Base-by-base conservation (phyloP, 2,329 filamentous ascomycete genomes). In the Tolypocladium ovalisporum region DNA sequence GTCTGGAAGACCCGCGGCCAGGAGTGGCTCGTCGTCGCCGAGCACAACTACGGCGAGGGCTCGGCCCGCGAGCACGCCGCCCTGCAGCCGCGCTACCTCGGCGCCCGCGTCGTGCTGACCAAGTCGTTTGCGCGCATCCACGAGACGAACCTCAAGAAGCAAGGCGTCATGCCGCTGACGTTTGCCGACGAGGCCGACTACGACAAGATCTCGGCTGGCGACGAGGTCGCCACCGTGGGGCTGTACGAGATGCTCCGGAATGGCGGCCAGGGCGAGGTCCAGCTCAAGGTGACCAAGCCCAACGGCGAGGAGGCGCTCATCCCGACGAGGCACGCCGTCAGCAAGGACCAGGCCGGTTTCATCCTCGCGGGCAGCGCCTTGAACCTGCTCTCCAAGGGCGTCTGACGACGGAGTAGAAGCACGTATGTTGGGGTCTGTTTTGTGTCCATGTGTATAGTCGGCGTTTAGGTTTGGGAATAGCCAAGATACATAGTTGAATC, bases 1-100 rank as follows among this genome's bases (percentile, higher is more conserved):
- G 81, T 83, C 63, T 99, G 93, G 93, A 90, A 90, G 71, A 78
- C 82, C 27, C 77, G 85, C 62, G 83, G 82, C 10, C 83, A 84
- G 64, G 83, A 88, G 61, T 99, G 94, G 94, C 82, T 97, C 58
- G 91, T 97, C 15, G 89, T 99, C 34, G 94, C 93, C 22, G 94
- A 99, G 77, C 90, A 96, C 76, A 99, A 99, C 80, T 96, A 96
- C 75, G 91, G 92, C 63, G 91, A 96, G 73, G 91, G 91, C 22
- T 91, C 87, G 55, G 90, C 91, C 2, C 83, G 91, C 62, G 91
- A 96, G 71, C 91, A 96, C 74, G 91, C 91, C 27, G 91, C 91
- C 1, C 79, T 96, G 39, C 91, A 96, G 72, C 92, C 91, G 2
- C 82, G 91, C n/a, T 96, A 92, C 74, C 85, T 96, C 2, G 92